Conservation (phyloP, 2,329 filamentous ascomycete genomes). For the Penicillium sp. region DNA sequence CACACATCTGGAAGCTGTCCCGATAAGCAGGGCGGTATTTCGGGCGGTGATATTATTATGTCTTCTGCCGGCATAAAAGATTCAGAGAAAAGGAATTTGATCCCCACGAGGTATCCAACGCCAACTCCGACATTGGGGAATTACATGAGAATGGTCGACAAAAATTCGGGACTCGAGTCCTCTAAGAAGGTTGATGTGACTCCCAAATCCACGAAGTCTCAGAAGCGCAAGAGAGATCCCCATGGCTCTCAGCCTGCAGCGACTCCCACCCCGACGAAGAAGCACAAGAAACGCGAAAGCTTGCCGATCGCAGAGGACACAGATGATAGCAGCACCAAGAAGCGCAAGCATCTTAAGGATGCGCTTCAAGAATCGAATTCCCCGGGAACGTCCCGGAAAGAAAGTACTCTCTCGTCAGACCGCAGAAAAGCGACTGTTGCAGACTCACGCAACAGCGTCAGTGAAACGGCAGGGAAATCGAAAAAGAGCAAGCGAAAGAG, state of each 20-base stretch:
- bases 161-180: slow-evolving; percentile 49
- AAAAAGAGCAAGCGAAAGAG: slow-evolving; percentile 42
- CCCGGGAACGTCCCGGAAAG: slow-evolving; percentile 30
- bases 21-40: slow-evolving; percentile 7
- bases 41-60: background rate
- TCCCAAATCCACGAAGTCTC: slow-evolving; percentile 26
- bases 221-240: slow-evolving; percentile 38
- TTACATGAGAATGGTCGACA: slow-evolving; percentile 44
- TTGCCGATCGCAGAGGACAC: slow-evolving; percentile 14
- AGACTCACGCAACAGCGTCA: slow-evolving; percentile 21
- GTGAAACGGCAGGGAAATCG: slow-evolving; percentile 32
- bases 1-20: slow-evolving; percentile 5
- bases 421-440: slow-evolving; percentile 29
- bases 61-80: slow-evolving; percentile 28
- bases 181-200: slow-evolving; percentile 29
- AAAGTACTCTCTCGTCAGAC: slow-evolving; percentile 31
- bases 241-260: slow-evolving; percentile 27
- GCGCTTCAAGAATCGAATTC: slow-evolving; percentile 32
- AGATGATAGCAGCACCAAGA: slow-evolving; percentile 36
- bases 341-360: slow-evolving; percentile 25
- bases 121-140: slow-evolving; percentile 14
- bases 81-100: slow-evolving; percentile 18
- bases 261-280: slow-evolving; percentile 41
- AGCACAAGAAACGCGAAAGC: slow-evolving; percentile 33
- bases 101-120: background rate